These are phyloP conservation scores for Boeremia lycopersici DNA, from an alignment of 2,329 filamentous ascomycete genomes.

Conservation along the genomic window DNA sequence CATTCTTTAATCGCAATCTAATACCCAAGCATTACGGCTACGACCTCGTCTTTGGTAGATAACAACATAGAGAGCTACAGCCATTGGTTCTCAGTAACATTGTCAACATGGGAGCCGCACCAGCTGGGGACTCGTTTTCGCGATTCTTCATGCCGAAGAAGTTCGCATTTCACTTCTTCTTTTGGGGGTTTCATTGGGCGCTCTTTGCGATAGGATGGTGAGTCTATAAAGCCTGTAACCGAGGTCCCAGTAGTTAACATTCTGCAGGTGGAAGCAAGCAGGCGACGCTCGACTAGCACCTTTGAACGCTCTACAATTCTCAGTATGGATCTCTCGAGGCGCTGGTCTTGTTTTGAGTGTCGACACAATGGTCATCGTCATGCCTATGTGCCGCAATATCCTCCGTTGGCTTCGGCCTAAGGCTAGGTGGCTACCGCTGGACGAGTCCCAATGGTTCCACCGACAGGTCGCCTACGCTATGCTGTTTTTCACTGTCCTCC, in stretches of 20 bases:
- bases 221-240: slow-evolving; percentile 37
- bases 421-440: slow-evolving; percentile 85
- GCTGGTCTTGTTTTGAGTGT: slow-evolving; percentile 85
- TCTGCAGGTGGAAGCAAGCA: slow-evolving; percentile 77
- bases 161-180: slow-evolving; percentile 78
- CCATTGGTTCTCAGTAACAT: background rate
- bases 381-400: slow-evolving; percentile 93
- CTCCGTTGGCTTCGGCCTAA: slow-evolving; percentile 86
- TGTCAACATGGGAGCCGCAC: slow-evolving; percentile 24
- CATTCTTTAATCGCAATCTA: slow-evolving; percentile 41
- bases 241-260: slow-evolving; percentile 7
- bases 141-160: slow-evolving; percentile 67
- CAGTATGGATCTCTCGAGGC: slow-evolving; percentile 95
- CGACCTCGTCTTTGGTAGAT: background rate
- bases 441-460: slow-evolving; percentile 97
- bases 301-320: slow-evolving; percentile 82
- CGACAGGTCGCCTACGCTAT: slow-evolving; percentile 90
- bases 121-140: slow-evolving; percentile 14
- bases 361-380: slow-evolving; percentile 83
- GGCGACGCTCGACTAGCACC: slow-evolving; percentile 70
- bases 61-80: background rate
- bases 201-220: slow-evolving; percentile 89
- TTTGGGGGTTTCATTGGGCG: slow-evolving; percentile 78
- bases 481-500: slow-evolving; percentile 79
- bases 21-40: slow-evolving; percentile 26